These are phyloP conservation scores for Chaetomium sp. DNA, from an alignment of 2,329 filamentous ascomycete species.

Conservation along the genomic window DNA sequence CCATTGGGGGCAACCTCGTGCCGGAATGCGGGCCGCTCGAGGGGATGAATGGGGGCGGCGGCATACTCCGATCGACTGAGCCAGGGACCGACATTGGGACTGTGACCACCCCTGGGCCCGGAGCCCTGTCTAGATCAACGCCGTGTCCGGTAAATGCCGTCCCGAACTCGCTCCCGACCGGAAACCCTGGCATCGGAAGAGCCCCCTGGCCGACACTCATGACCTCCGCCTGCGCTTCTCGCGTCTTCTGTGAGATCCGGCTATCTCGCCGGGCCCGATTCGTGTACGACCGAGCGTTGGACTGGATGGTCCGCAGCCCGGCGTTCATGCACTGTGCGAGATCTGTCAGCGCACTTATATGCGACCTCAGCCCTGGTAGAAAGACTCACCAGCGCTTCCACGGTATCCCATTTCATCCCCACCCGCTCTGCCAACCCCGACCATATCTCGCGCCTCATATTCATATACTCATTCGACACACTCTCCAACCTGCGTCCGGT, in stretches of 20 bases:
- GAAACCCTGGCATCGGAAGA: background rate
- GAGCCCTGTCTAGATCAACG: background rate
- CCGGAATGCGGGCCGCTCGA: background rate
- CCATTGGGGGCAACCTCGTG: constrained; percentile 3
- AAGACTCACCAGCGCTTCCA: constrained; percentile 19
- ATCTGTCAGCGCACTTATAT: too few species aligned
- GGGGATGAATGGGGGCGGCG: constrained; percentile 8
- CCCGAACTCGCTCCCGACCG: constrained; percentile 4
- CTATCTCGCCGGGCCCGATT: constrained; percentile 18
- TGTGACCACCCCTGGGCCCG: background rate
- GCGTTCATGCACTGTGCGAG: constrained; percentile 17
- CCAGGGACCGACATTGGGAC: too few species aligned
- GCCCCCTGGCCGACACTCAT: background rate
- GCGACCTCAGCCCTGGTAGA: background rate
- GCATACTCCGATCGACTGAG: constrained; percentile 3
- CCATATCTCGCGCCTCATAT: constrained; percentile 22
- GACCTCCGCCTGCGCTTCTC: constrained; percentile 3
- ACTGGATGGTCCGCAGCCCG: constrained; percentile 18
- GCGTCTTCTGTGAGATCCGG: constrained; percentile 9
- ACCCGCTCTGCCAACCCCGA: constrained; percentile 18
- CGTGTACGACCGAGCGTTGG: constrained; percentile 19
- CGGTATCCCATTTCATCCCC: constrained; percentile 19
- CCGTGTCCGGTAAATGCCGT: background rate
- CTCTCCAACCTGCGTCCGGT: constrained; percentile 15
- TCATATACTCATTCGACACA: constrained; percentile 22